Base-by-base conservation (phyloP, 495 filamentous ascomycete species). In the Parmelia sp. region DNA sequence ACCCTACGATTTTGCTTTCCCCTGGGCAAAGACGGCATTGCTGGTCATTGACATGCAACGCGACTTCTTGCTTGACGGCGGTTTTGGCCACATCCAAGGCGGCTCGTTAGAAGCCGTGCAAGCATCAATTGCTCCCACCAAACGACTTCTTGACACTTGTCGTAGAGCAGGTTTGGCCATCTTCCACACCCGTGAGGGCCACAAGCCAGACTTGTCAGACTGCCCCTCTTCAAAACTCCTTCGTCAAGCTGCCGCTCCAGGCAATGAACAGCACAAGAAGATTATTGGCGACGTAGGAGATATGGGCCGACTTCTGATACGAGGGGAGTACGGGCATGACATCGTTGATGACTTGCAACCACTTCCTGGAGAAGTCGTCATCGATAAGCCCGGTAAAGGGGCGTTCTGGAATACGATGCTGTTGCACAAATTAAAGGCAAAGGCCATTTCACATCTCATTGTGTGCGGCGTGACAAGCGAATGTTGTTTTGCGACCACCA, bases 11-110 rank as follows among this genome's bases (percentile, higher is more conserved):
- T 76, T 77, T 15, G 75, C 76, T 35, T 77, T 88, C 59, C 79
- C 80, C 9, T 78, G 80, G 7, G 74, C 75, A 51, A 87, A 81
- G 15, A 88, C 86, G 23, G 86, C 85, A 7, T 74, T 89, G 55
- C 79, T 89, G 2, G 80, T 89, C 39, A 86, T 89, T 66, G 86
- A 89, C 74, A 88, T 89, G 85, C 86, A 89, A 69, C 84, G 84
- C 63, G 86, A 89, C 71, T 71, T 71, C 47, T 35, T 71, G 49
- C 61, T 66, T 31, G 51, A 66, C 33, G 64, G 55, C 56, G 67
- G 69, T 17, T 71, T 69, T 58, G 67, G 69, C 8, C 47, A 69
- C 14, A 69, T 71, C 36, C 60, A 71, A 58, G 66, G 63, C 40
- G 64, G 69, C 31, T 63, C 61, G 35, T 59, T 68, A 29, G 61